These are phyloP conservation scores for Neonectria neomacrospora DNA, from an alignment of 2,329 filamentous ascomycete species.

Conservation along the genomic window DNA sequence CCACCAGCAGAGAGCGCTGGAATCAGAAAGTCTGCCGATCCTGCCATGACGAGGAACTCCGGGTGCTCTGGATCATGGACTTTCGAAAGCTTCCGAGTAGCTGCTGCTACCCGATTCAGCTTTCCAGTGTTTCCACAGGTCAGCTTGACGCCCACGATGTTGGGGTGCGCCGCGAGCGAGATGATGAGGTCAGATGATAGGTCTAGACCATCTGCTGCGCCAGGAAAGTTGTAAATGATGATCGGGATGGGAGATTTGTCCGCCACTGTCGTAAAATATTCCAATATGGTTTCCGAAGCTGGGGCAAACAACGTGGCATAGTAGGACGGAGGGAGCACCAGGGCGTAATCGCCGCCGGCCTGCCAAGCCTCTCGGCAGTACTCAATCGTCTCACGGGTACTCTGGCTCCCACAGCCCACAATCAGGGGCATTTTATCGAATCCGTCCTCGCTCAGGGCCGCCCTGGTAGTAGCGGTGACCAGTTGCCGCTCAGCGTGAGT, in stretches of 20 bases:
- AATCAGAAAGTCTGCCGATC: constrained; percentile 78
- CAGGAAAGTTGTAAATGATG: constrained; percentile 77
- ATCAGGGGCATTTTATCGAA: constrained; percentile 76
- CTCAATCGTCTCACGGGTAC: constrained; percentile 76
- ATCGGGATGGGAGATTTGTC: constrained; percentile 71
- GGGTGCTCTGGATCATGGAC: constrained; percentile 25
- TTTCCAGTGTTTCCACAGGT: constrained; percentile 79
- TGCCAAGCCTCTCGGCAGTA: constrained; percentile 75
- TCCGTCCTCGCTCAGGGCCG: constrained; percentile 72
- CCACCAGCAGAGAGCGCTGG: constrained; percentile 76
- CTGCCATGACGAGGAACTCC: constrained; percentile 76
- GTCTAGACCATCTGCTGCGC: constrained; percentile 71
- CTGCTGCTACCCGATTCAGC: constrained; percentile 70
- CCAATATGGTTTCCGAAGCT: constrained; percentile 61
- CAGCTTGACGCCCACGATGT: constrained; percentile 76
- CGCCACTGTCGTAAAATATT: constrained; percentile 75
- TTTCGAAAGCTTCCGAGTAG: constrained; percentile 58
- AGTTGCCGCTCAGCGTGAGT: constrained; percentile 75
- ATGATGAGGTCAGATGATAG: constrained; percentile 72
- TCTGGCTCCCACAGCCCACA: constrained; percentile 79
- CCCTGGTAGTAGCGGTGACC: constrained; percentile 76
- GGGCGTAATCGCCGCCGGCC: constrained; percentile 78
- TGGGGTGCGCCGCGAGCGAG: constrained; percentile 68
- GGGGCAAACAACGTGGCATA: constrained; percentile 75
- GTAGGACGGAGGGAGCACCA: constrained; percentile 81